Evolutionary conservation across 495 filamentous ascomycete genomes (phyloP).

Genomic region (Tuber calosporum): DNA sequence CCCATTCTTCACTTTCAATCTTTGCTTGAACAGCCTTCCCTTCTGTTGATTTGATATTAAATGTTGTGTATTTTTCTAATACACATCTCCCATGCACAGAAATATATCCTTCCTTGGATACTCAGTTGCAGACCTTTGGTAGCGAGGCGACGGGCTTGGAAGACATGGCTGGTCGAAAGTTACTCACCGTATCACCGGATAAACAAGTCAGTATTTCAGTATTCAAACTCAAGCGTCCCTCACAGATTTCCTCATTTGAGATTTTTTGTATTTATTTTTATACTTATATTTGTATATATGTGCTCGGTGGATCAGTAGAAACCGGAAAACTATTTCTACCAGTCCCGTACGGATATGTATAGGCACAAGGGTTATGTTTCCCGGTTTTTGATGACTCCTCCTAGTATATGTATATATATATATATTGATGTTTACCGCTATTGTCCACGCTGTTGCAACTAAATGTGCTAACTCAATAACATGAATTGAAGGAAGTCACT

Average conservation of each 20-base stretch:
- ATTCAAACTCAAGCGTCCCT: too few species aligned
- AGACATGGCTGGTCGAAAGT: neutral
- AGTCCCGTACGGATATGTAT: too few species aligned
- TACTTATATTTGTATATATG: too few species aligned
- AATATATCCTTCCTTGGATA: neutral
- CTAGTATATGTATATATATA: neutral
- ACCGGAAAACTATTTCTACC: too few species aligned
- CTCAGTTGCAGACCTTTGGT: neutral
- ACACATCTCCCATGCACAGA: neutral
- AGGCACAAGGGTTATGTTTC: too few species aligned
- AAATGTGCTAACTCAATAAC: neutral
- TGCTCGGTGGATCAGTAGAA: too few species aligned
- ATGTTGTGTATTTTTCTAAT: neutral
- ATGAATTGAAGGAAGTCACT: neutral
- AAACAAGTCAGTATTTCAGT: neutral
- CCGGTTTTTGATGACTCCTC: too few species aligned
- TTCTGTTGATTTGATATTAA: neutral
- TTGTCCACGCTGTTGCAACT: neutral
- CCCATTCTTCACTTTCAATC: neutral
- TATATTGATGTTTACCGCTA: neutral
- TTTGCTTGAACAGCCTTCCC: neutral
- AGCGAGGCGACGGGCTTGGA: neutral
- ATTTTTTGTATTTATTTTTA: neutral
- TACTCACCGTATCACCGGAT: neutral
- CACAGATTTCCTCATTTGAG: neutral